These are phyloP conservation scores for Aspergillus aculeatinus DNA, from an alignment of 2,329 filamentous ascomycete species.

Conservation along the genomic window DNA sequence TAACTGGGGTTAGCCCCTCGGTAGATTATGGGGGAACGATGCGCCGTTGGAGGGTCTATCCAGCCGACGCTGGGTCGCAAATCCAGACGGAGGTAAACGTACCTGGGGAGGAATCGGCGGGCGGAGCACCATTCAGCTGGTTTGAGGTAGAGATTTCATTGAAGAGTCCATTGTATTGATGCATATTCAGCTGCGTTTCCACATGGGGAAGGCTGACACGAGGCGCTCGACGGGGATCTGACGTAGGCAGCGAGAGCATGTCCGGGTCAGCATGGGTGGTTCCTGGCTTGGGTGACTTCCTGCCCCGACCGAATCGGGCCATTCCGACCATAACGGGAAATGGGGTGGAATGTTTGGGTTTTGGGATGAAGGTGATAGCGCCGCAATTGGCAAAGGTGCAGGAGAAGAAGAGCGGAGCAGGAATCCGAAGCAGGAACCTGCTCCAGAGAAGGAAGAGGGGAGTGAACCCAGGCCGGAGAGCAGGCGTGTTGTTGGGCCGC, in stretches of 20 bases:
- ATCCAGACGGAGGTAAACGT: slow-evolving; percentile 6
- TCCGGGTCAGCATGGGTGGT: slow-evolving; percentile 29
- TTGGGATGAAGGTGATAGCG: background rate
- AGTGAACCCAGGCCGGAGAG: background rate
- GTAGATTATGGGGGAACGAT: background rate
- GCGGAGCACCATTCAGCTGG: slow-evolving; percentile 23
- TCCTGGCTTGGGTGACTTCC: slow-evolving; percentile 26
- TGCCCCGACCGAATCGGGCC: slow-evolving; percentile 32
- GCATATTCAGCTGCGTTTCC: slow-evolving; percentile 45
- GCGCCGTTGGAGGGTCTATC: background rate
- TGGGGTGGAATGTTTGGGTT: slow-evolving; percentile 15
- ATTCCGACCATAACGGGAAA: slow-evolving; percentile 24
- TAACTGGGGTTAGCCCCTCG: background rate
- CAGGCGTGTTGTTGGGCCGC: slow-evolving; percentile 3
- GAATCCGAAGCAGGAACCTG: background rate
- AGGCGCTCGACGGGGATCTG: slow-evolving; percentile 30
- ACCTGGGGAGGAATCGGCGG: slow-evolving; percentile 26
- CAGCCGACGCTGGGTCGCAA: background rate
- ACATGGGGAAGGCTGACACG: slow-evolving; percentile 42
- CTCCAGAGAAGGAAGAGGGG: background rate
- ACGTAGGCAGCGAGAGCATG: slow-evolving; percentile 18
- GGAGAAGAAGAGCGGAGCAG: slow-evolving; percentile 5
- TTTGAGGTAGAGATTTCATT: slow-evolving; percentile 28
- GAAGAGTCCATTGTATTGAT: slow-evolving; percentile 42
- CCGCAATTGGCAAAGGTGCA: slow-evolving; percentile 9